Conservation (phyloP, 2,329 filamentous ascomycete genomes). For the Cercospora sesami region DNA sequence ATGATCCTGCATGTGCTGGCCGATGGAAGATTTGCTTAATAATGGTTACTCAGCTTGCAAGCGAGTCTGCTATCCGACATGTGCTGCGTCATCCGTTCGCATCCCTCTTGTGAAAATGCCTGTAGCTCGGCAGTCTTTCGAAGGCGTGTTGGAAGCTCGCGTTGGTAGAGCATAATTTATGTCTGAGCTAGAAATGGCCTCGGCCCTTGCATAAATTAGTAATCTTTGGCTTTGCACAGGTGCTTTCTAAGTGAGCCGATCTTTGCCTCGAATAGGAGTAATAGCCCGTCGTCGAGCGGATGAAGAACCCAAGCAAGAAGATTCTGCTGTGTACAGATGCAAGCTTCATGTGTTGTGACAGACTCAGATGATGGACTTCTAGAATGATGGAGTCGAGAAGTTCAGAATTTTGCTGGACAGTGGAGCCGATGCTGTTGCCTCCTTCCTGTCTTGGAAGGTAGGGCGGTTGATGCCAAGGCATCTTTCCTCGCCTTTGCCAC, state of each 20-base stretch:
- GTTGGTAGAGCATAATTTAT: not conserved
- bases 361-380: not conserved
- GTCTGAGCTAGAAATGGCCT: not conserved
- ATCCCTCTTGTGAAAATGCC: not conserved
- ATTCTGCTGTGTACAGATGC: not conserved
- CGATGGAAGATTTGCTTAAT: not conserved
- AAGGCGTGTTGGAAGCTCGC: not conserved
- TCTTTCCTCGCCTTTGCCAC: not conserved
- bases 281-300: not conserved
- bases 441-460: not conserved
- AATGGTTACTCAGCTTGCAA: not conserved
- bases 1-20: not conserved
- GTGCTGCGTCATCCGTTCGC: not conserved
- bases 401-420: not conserved
- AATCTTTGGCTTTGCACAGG: not conserved
- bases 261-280: not conserved
- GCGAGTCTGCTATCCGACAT: not conserved
- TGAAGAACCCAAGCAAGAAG: not conserved
- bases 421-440: not conserved
- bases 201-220: not conserved
- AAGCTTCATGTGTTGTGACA: not conserved
- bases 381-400: not conserved
- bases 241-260: not conserved
- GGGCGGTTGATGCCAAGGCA: not conserved
- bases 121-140: not conserved